These are phyloP conservation scores for Ilex asprella DNA, from an alignment of 257 asterid genomes.

Conservation along the genomic window DNA sequence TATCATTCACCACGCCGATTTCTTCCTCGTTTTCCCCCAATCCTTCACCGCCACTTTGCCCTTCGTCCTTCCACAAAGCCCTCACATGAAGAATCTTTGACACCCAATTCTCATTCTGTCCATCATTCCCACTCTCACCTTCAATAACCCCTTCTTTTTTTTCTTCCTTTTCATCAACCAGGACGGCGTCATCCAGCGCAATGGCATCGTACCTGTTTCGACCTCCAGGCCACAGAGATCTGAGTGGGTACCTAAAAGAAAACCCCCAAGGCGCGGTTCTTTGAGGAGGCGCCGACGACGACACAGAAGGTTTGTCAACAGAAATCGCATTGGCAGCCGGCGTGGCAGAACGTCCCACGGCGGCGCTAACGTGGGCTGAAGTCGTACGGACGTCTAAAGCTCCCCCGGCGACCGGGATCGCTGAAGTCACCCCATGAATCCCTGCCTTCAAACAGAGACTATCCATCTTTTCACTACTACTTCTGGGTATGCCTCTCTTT, in stretches of 20 bases:
- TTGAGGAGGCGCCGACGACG: slow-evolving; percentile 5
- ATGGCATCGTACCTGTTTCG: slow-evolving; percentile 48
- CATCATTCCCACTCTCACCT: slow-evolving; percentile 19
- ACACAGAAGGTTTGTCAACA: slow-evolving; percentile 35
- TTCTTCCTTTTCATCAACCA: slow-evolving; percentile 48
- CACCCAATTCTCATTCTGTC: slow-evolving; percentile 52
- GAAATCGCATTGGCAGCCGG: slow-evolving; percentile 25
- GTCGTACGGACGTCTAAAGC: slow-evolving; percentile 43
- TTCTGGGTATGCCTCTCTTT: not conserved
- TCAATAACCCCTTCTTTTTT: slow-evolving; percentile 10
- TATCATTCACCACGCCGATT: slow-evolving; percentile 17
- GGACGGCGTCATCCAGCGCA: slow-evolving; percentile 54
- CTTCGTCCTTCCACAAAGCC: slow-evolving; percentile 49
- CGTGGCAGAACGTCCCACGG: slow-evolving; percentile 22
- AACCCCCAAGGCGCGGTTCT: slow-evolving; percentile 69
- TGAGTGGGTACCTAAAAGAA: slow-evolving; percentile 58
- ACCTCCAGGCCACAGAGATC: slow-evolving; percentile 66
- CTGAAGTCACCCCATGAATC: slow-evolving; percentile 49
- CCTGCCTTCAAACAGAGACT: slow-evolving; percentile 66
- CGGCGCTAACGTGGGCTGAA: slow-evolving; percentile 19
- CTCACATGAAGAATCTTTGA: slow-evolving; percentile 60
- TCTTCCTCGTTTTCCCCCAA: slow-evolving; percentile 25
- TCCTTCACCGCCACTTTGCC: slow-evolving; percentile 16
- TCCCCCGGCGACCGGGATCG: slow-evolving; percentile 44
- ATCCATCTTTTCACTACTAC: slow-evolving; percentile 39